Evolutionary conservation across 2,329 filamentous ascomycete genomes (phyloP).

Genomic region (Colletotrichum sp.): DNA sequence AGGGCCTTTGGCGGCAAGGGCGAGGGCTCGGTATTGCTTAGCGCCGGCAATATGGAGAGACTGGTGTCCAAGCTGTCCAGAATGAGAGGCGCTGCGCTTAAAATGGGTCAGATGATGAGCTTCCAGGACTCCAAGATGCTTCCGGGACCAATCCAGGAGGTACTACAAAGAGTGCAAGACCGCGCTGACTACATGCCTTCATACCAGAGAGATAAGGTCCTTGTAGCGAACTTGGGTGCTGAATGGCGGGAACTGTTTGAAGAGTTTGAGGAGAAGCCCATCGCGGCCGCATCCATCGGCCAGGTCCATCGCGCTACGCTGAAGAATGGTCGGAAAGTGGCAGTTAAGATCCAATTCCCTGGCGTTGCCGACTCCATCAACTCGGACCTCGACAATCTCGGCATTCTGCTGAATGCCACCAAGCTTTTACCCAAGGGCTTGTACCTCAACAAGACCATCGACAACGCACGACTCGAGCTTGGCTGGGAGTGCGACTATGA

Average conservation of each 20-base stretch:
- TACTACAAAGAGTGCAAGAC: slow-evolving; percentile 93
- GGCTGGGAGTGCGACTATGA: slow-evolving; percentile 97
- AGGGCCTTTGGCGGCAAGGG: slow-evolving; percentile 74
- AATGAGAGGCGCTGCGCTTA: slow-evolving; percentile 97
- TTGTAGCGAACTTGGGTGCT: slow-evolving; percentile 77
- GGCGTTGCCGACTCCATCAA: slow-evolving; percentile 96
- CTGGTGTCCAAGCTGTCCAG: slow-evolving; percentile 91
- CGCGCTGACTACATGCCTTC: slow-evolving; percentile 97
- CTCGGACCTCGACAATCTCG: slow-evolving; percentile 93
- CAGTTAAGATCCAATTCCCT: slow-evolving; percentile 97
- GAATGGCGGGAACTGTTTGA: slow-evolving; percentile 86
- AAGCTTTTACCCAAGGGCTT: slow-evolving; percentile 88
- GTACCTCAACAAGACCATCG: slow-evolving; percentile 96
- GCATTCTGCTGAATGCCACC: slow-evolving; percentile 87
- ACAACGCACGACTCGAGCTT: slow-evolving; percentile 89
- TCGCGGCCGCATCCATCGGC: slow-evolving; percentile 95
- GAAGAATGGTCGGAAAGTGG: slow-evolving; percentile 76
- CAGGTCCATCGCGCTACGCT: slow-evolving; percentile 90
- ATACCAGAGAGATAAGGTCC: slow-evolving; percentile 87
- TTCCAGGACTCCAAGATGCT: slow-evolving; percentile 98
- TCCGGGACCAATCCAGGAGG: slow-evolving; percentile 83
- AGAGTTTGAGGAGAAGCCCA: slow-evolving; percentile 87
- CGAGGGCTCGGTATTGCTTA: slow-evolving; percentile 83
- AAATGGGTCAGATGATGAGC: slow-evolving; percentile 97
- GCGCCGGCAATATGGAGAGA: slow-evolving; percentile 88